A percentile compares a stretch with the other conserved stretches of the same genome.
These are phyloP conservation scores for Mycena citricolor DNA, from an alignment of 1,284 basidiomycete genomes.

Conservation along the genomic window DNA sequence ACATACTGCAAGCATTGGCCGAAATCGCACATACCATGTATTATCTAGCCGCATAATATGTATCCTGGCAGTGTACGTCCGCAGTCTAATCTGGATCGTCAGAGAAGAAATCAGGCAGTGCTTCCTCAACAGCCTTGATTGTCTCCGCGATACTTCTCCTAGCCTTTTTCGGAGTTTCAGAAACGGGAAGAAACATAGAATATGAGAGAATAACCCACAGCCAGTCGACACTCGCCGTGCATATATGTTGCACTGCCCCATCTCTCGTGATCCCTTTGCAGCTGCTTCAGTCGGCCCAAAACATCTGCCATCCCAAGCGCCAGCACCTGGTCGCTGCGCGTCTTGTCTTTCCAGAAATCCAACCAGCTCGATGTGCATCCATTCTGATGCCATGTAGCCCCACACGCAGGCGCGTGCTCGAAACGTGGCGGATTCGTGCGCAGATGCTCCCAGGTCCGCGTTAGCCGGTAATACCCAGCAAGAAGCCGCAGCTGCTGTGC, in stretches of 20 bases:
- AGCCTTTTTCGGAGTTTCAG: constrained; percentile 35
- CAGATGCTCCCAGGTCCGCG: constrained; percentile 60
- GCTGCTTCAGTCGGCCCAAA: constrained; percentile 54
- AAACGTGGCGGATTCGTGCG: constrained; percentile 54
- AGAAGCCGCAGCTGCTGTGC: constrained; percentile 62
- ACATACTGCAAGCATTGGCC: not conserved
- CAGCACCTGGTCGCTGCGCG: constrained; percentile 57
- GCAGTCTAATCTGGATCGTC: constrained; percentile 10
- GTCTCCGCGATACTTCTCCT: constrained; percentile 52
- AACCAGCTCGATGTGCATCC: constrained; percentile 65
- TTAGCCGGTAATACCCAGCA: constrained; percentile 63
- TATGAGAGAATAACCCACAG: constrained; percentile 14
- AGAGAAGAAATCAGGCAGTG: constrained; percentile 58
- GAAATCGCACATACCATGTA: constrained; percentile 5
- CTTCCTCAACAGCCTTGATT: constrained; percentile 54
- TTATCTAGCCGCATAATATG: not conserved
- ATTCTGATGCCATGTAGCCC: constrained; percentile 66
- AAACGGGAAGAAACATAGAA: too few relatives aligned
- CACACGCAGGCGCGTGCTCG: constrained; percentile 59
- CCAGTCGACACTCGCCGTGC: constrained; percentile 65
- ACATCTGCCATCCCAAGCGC: constrained; percentile 59
- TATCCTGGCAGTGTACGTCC: not conserved
- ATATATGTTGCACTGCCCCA: constrained; percentile 71
- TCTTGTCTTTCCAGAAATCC: constrained; percentile 70
- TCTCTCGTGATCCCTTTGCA: constrained; percentile 62